Percentiles rank a stretch among this genome's conserved stretches.
Conservation (phyloP, 495 filamentous ascomycete genomes). For the Trichodelitschia bisporula region DNA sequence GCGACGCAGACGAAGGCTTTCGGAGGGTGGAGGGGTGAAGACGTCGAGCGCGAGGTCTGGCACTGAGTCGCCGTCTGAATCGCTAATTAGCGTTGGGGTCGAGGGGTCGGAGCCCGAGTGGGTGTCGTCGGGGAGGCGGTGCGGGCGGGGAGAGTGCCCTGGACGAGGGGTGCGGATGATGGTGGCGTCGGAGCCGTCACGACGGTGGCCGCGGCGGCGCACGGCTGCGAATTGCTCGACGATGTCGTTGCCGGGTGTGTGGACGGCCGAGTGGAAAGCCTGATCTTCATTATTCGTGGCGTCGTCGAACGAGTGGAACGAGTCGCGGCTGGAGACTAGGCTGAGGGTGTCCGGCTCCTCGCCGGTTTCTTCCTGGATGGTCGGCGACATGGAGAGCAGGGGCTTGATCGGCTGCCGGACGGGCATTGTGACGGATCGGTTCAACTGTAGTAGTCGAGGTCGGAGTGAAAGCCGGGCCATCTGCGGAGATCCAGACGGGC, state of each 20-base stretch:
- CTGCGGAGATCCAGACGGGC: too few relatives aligned
- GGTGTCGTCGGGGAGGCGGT: slow-evolving; percentile 2
- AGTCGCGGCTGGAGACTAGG: slow-evolving; percentile 31
- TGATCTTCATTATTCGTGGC: too few relatives aligned
- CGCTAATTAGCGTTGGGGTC: slow-evolving; percentile 10
- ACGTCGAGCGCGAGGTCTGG: slow-evolving; percentile 16
- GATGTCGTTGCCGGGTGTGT: too few relatives aligned
- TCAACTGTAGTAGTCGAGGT: too few relatives aligned
- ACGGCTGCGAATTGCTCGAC: too few relatives aligned
- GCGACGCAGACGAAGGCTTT: slow-evolving; percentile 24
- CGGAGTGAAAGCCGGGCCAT: too few relatives aligned
- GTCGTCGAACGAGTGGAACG: slow-evolving; percentile 36
- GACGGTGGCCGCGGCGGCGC: slow-evolving; percentile 7
- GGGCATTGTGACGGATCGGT: too few relatives aligned
- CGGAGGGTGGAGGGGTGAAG: slow-evolving; percentile 22
- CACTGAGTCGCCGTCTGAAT: slow-evolving; percentile 9
- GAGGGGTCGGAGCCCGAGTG: slow-evolving; percentile 7
- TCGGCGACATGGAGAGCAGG: too few relatives aligned
- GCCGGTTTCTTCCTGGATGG: too few relatives aligned
- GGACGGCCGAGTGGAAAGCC: too few relatives aligned
- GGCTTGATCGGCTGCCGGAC: too few relatives aligned
- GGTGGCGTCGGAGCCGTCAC: slow-evolving; percentile 21
- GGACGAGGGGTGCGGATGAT: slow-evolving; percentile 11
- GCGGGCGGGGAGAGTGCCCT: slow-evolving; percentile 3
- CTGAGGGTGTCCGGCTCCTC: slow-evolving; percentile 17